Conservation (phyloP, 2,329 filamentous ascomycete species). For the Fusarium torreyae region DNA sequence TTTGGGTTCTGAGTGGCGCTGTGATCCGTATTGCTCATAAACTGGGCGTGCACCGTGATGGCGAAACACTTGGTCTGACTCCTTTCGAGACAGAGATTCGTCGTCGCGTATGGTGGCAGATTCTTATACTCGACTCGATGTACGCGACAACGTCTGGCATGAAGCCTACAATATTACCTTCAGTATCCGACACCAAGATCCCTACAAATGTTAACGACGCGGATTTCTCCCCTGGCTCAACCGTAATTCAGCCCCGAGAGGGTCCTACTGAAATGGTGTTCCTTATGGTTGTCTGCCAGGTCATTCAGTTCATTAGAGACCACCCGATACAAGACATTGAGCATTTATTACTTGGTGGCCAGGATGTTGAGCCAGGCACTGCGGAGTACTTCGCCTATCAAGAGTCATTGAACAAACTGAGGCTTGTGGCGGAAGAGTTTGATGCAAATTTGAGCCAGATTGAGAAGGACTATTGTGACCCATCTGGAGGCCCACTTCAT, state of each 20-base stretch:
- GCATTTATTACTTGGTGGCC: slow-evolving; percentile 6
- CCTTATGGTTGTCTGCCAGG: neutral
- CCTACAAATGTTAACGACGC: slow-evolving; percentile 11
- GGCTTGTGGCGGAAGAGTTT: neutral
- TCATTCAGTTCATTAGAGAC: slow-evolving; percentile 6
- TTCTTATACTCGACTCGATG: slow-evolving; percentile 20
- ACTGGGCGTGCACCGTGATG: slow-evolving; percentile 20
- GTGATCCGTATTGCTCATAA: slow-evolving; percentile 25
- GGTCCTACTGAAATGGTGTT: slow-evolving; percentile 24
- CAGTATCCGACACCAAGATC: slow-evolving; percentile 6
- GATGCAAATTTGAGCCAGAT: neutral
- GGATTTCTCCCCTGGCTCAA: neutral
- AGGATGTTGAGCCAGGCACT: slow-evolving; percentile 9
- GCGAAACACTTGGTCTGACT: neutral
- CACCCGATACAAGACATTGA: slow-evolving; percentile 9
- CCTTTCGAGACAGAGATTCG: slow-evolving; percentile 22
- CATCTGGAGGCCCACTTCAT: slow-evolving; percentile 3
- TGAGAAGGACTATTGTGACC: slow-evolving; percentile 13
- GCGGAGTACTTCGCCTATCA: neutral
- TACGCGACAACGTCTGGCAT: slow-evolving; percentile 23
- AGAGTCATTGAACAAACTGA: neutral
- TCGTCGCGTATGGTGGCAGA: slow-evolving; percentile 24
- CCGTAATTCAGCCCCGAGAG: neutral
- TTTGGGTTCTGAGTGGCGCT: slow-evolving; percentile 15
- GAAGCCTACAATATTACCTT: neutral